phyloP scores from a whole-genome alignment of 2,329 filamentous ascomycete genomes.

The Penicillium sp. region DNA sequence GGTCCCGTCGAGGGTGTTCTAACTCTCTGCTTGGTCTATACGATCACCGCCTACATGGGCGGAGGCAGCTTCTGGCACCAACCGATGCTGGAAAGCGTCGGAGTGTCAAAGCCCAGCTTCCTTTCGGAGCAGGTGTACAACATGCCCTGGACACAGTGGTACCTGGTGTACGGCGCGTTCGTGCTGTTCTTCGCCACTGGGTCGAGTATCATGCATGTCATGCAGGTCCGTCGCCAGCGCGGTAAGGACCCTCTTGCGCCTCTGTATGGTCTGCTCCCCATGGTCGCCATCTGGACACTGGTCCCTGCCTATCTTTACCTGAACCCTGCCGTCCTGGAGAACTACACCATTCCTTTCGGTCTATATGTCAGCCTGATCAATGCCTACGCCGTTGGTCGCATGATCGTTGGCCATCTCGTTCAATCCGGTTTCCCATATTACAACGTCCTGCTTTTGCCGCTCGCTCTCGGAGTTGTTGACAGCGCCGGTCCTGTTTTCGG shows the following conservation, averaged over 20 bases:
- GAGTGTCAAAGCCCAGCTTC: slow-evolving; percentile 60
- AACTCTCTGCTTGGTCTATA: slow-evolving; percentile 77
- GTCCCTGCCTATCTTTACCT: slow-evolving; percentile 77
- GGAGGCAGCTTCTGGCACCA: slow-evolving; percentile 93
- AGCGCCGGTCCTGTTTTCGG: slow-evolving; percentile 69
- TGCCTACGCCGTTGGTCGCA: slow-evolving; percentile 90
- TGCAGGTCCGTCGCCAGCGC: slow-evolving; percentile 71
- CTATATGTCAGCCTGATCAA: slow-evolving; percentile 88
- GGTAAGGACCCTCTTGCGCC: slow-evolving; percentile 65
- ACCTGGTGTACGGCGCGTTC: slow-evolving; percentile 78
- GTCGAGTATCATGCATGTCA: slow-evolving; percentile 72
- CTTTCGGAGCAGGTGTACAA: slow-evolving; percentile 73
- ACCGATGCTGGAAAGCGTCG: slow-evolving; percentile 69
- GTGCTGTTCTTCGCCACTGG: slow-evolving; percentile 83
- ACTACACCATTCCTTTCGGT: slow-evolving; percentile 84
- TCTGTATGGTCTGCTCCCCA: slow-evolving; percentile 78
- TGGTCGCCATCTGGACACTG: slow-evolving; percentile 73
- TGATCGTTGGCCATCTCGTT: slow-evolving; percentile 91
- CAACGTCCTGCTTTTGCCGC: slow-evolving; percentile 77
- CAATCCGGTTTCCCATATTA: slow-evolving; percentile 85
- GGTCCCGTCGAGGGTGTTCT: slow-evolving; percentile 94
- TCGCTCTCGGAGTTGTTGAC: slow-evolving; percentile 76
- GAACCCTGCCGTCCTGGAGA: slow-evolving; percentile 76
- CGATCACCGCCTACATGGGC: slow-evolving; percentile 77
- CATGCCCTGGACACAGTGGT: slow-evolving; percentile 87